phyloP scores from a whole-genome alignment of 2,329 filamentous ascomycete species.

The Diaporthe citriasiana region DNA sequence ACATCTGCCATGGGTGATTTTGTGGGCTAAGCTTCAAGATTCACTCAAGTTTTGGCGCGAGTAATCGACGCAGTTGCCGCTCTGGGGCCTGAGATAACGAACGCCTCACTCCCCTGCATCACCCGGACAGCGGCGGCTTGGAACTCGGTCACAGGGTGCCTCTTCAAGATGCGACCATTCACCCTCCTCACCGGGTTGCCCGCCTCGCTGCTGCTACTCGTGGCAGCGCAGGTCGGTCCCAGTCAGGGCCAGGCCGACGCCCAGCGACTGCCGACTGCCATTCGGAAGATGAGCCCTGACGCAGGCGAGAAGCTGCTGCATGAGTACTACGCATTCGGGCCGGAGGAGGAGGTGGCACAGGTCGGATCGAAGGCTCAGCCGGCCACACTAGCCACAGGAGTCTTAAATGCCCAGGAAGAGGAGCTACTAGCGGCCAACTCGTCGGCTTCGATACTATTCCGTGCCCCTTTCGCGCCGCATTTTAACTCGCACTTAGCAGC shows the following conservation, averaged over 20 bases:
- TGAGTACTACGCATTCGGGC: slow-evolving; percentile 71
- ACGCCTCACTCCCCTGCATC: neutral
- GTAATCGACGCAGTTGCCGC: neutral
- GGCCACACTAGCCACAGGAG: slow-evolving; percentile 13
- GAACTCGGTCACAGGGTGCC: neutral
- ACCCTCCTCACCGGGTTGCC: slow-evolving; percentile 56
- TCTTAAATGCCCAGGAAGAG: slow-evolving; percentile 47
- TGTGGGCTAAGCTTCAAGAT: neutral
- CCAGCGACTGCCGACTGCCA: slow-evolving; percentile 65
- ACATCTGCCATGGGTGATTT: neutral
- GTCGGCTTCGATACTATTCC: slow-evolving; percentile 56
- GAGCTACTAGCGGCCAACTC: slow-evolving; percentile 50
- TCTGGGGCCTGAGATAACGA: neutral
- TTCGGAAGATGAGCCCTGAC: slow-evolving; percentile 80
- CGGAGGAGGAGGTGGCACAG: slow-evolving; percentile 47
- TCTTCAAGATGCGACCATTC: slow-evolving; percentile 56
- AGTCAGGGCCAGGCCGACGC: slow-evolving; percentile 50
- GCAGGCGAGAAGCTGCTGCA: slow-evolving; percentile 81
- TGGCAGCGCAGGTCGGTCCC: slow-evolving; percentile 56
- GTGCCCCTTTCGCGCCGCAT: slow-evolving; percentile 68
- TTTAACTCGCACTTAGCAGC: slow-evolving; percentile 45
- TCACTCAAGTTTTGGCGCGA: neutral
- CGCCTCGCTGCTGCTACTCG: slow-evolving; percentile 61
- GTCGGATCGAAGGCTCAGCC: slow-evolving; percentile 39
- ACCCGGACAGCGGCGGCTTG: neutral